These are phyloP conservation scores for Madurella fahalii DNA, from an alignment of 2,329 filamentous ascomycete species.

Conservation along the genomic window DNA sequence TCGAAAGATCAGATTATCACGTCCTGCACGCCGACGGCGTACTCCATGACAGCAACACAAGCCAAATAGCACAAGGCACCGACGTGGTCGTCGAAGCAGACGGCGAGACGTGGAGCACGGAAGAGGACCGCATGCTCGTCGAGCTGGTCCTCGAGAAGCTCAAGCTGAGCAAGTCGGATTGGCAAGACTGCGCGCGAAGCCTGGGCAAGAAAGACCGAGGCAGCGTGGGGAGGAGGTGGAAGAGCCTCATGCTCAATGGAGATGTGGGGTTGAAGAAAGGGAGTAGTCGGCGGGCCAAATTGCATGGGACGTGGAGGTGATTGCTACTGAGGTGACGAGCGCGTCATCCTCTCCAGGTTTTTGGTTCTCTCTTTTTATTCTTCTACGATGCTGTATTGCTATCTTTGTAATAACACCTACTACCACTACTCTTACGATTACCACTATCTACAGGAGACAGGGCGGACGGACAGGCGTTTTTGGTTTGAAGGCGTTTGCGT, in stretches of 20 bases:
- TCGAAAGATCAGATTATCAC: conserved; percentile 57
- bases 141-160: conserved; percentile 65
- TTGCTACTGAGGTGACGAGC: neutral
- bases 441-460: neutral
- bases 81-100: conserved; percentile 44
- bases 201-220: conserved; percentile 58
- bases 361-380: neutral
- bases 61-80: conserved; percentile 26
- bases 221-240: conserved; percentile 58
- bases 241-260: conserved; percentile 55
- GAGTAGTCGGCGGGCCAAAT: conserved; percentile 43
- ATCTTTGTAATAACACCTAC: neutral
- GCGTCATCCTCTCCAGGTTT: conserved; percentile 4
- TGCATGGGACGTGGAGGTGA: conserved; percentile 56
- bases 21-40: conserved; percentile 35
- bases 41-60: conserved; percentile 21
- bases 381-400: neutral
- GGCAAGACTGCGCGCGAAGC: conserved; percentile 63
- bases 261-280: conserved; percentile 56
- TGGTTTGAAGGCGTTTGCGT: neutral
- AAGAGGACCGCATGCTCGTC: conserved; percentile 63
- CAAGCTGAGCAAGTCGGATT: conserved; percentile 59
- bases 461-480: neutral
- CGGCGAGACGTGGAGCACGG: conserved; percentile 53
- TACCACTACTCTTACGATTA: neutral